Base-by-base conservation (phyloP, 2,329 filamentous ascomycete species). In the Aspergillus sp. region DNA sequence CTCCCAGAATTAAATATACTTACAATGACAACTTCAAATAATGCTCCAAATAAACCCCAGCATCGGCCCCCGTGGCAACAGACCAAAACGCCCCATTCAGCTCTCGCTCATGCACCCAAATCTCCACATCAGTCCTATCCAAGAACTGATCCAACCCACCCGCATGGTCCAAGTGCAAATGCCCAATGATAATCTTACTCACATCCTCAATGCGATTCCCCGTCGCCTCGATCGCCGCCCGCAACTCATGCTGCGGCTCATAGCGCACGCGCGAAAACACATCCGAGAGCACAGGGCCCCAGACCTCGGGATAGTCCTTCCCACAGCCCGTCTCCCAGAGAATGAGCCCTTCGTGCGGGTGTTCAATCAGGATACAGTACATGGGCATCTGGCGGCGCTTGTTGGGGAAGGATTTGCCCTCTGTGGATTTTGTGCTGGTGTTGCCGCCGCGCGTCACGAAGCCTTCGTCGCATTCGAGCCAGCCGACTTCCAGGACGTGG, bases 51-150 rank as follows among this genome's bases (percentile, higher is more conserved):
- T 61, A 61, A 5, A 61, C 56, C 2, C 59, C 59, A 7, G 21
- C 56, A 46, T 61, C 59, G 0, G 59, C 55, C 4, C 56, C 59
- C 2, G 59, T 61, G n/a, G 51, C 59, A n/a, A 58, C 59, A 12
- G 52, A 55, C 59, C 59, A 61, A 25, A 58, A 61, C 1, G 59
- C 59, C 14, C 27, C 33, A 5, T 27, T 39, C 5, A 61, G 19
- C 39, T 61, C 59, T n/a, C 27, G 40, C n/a, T 61, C 59, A 50
- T 61, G 59, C 9, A 61, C 59, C 55, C 56, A 61, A 15, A 61
- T 33, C 37, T 58, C 56, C n/a, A 56, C 56, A n/a, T 56, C 59
- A 12, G 15, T 55, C 12, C 41, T 51, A 31, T 47, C 51, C 12
- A 50, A 11, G 15, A 61, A 61, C 27, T 58, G 47, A 27, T 61